These are phyloP conservation scores for Flaveria bidentis DNA, from an alignment of 129 eudicot genomes.

Conservation along the genomic window DNA sequence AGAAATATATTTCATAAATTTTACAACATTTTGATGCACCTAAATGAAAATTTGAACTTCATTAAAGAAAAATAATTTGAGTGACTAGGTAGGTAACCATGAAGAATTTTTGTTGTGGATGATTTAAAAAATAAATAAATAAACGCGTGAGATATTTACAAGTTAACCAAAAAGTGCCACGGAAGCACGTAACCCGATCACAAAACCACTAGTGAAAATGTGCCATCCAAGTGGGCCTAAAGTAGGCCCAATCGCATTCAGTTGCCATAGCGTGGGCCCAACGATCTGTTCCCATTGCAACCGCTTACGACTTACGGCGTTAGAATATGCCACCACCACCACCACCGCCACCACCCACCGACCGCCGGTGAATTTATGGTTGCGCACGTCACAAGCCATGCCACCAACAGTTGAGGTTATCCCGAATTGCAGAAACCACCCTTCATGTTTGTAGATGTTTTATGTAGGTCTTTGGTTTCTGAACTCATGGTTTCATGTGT, in stretches of 20 bases:
- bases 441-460: not conserved
- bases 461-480: not conserved
- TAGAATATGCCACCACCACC: slow-evolving; percentile 13
- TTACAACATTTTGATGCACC: too few species aligned
- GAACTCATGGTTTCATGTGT: not conserved
- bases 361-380: slow-evolving; percentile 20
- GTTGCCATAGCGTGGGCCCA: slow-evolving; percentile 19
- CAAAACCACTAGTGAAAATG: slow-evolving; percentile 19
- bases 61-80: too few species aligned
- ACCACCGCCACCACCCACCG: slow-evolving; percentile 24
- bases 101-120: too few species aligned
- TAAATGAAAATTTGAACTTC: too few species aligned
- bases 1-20: too few species aligned
- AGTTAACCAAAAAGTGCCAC: slow-evolving; percentile 16
- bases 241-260: slow-evolving; percentile 24
- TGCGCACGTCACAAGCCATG: slow-evolving; percentile 27
- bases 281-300: not conserved
- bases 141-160: not conserved
- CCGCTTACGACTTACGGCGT: not conserved
- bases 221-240: slow-evolving; percentile 23
- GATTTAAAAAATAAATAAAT: too few species aligned
- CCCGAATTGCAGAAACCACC: not conserved
- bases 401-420: not conserved
- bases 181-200: slow-evolving; percentile 25
- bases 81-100: too few species aligned